Evolutionary conservation across 352 stramenopile genomes (phyloP).

Genomic region (Phytophthora rubi): DNA sequence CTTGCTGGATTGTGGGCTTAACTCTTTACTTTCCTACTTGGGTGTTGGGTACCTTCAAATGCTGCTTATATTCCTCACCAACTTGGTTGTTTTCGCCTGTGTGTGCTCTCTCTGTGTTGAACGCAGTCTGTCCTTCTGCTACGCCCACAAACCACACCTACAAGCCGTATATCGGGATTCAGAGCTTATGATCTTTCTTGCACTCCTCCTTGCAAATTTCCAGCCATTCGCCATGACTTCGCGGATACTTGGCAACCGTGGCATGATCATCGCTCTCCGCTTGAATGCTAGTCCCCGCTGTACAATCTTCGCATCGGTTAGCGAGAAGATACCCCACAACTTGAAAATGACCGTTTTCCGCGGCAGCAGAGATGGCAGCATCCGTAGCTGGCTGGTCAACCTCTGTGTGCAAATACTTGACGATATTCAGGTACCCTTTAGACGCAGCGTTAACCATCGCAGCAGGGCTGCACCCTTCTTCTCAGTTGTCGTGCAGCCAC

Average conservation of each 20-base stretch:
- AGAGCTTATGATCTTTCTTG: too few relatives aligned
- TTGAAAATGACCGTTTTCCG: conserved; percentile 14
- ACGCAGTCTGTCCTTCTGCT: too few relatives aligned
- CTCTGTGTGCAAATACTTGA: conserved; percentile 27
- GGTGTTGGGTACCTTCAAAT: too few relatives aligned
- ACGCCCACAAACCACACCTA: too few relatives aligned
- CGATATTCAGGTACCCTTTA: conserved; percentile 25
- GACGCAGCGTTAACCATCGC: conserved; percentile 21
- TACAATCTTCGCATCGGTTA: conserved; percentile 3
- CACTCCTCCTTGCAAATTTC: not conserved
- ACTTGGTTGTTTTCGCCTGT: too few relatives aligned
- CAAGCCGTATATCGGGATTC: too few relatives aligned
- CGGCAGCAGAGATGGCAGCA: conserved; percentile 11
- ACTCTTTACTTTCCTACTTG: too few relatives aligned
- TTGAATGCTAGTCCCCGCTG: not conserved
- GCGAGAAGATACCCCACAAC: conserved; percentile 18
- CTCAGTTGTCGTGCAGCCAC: conserved; percentile 24
- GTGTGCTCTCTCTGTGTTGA: too few relatives aligned
- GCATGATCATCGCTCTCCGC: not conserved
- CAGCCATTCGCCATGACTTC: not conserved
- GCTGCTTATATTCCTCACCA: too few relatives aligned
- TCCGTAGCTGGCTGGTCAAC: conserved; percentile 14
- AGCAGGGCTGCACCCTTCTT: conserved; percentile 17
- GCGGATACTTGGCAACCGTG: too few relatives aligned
- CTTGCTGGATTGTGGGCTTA: too few relatives aligned